Evolutionary conservation across 2,329 filamentous ascomycete species (phyloP).

Genomic region (Bimuria novae-zelandiae): DNA sequence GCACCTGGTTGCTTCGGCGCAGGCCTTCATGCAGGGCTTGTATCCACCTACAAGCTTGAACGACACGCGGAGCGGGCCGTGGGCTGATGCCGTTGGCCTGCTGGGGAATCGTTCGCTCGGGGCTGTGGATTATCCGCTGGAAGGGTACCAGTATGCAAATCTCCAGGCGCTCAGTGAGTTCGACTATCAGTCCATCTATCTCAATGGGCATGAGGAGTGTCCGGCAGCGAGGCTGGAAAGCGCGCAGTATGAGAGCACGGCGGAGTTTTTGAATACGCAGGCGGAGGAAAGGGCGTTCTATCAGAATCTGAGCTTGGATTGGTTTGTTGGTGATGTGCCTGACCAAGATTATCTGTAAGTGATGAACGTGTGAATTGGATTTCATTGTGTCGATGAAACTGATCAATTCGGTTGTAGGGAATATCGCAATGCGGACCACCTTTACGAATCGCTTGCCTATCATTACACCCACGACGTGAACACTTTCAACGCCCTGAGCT

Average conservation of each 20-base stretch:
- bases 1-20: constrained; percentile 57
- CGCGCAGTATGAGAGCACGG: constrained; percentile 48
- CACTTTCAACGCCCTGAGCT: constrained; percentile 40
- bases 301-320: constrained; percentile 47
- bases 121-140: constrained; percentile 53
- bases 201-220: constrained; percentile 56
- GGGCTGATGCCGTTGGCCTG: constrained; percentile 43
- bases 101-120: constrained; percentile 53
- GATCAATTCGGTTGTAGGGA: constrained; percentile 37
- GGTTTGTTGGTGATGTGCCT: constrained; percentile 51
- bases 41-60: constrained; percentile 57
- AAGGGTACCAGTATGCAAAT: constrained; percentile 62
- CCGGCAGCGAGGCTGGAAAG: constrained; percentile 43
- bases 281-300: constrained; percentile 52
- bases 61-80: constrained; percentile 19
- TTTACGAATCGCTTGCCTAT: constrained; percentile 63
- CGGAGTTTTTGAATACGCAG: constrained; percentile 48
- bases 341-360: constrained; percentile 31
- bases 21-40: constrained; percentile 65
- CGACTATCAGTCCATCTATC: constrained; percentile 57
- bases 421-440: constrained; percentile 58
- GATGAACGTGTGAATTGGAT: not conserved
- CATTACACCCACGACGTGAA: constrained; percentile 57
- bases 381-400: not conserved
- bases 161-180: constrained; percentile 50